These are phyloP conservation scores for Mortierella sp. DNA, from an alignment of 371 early-diverging fungal species.

Conservation along the genomic window DNA sequence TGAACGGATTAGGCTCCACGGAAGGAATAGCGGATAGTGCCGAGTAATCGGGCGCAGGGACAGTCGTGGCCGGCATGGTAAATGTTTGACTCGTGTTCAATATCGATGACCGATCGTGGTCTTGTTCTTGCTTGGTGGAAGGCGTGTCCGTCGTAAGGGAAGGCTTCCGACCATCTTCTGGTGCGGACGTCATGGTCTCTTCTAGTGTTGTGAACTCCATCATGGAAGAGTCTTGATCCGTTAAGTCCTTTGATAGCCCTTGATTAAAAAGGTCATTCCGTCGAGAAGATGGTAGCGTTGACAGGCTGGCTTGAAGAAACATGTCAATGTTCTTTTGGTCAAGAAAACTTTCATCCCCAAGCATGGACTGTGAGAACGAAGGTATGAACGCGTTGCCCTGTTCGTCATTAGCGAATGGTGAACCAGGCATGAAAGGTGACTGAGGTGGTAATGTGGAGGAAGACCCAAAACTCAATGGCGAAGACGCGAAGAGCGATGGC, in stretches of 20 bases:
- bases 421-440: slow-evolving; percentile 44
- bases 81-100: slow-evolving; percentile 8
- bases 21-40: not conserved
- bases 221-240: slow-evolving; percentile 30
- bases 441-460: slow-evolving; percentile 11
- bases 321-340: slow-evolving; percentile 48
- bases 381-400: slow-evolving; percentile 18
- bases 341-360: slow-evolving; percentile 27
- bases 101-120: not conserved
- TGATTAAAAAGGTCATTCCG: not conserved
- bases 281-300: not conserved
- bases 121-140: not conserved
- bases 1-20: slow-evolving; percentile 26
- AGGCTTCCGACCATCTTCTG: slow-evolving; percentile 3
- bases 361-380: slow-evolving; percentile 29
- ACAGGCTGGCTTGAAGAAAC: slow-evolving; percentile 21
- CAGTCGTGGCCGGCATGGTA: slow-evolving; percentile 11
- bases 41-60: slow-evolving; percentile 10
- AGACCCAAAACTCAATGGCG: slow-evolving; percentile 11
- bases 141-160: slow-evolving; percentile 4
- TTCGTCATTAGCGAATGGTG: slow-evolving; percentile 37
- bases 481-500: slow-evolving; percentile 14
- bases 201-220: slow-evolving; percentile 51
- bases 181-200: slow-evolving; percentile 40
- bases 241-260: slow-evolving; percentile 14